Base-by-base conservation (phyloP, 1,139 yeast genomes). In the Lizanozyma gosingica region DNA sequence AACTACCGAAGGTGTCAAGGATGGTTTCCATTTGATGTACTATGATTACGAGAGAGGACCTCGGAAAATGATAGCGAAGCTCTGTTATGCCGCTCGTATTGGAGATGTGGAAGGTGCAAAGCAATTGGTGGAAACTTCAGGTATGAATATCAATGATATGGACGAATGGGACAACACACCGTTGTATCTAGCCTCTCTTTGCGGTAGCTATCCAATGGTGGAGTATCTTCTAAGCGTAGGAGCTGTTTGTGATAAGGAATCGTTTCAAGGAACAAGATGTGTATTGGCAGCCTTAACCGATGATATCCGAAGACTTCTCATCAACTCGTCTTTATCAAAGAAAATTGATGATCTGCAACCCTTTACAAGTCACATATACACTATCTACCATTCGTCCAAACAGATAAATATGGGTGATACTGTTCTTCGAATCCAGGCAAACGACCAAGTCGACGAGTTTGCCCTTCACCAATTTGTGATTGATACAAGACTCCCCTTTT, bases 121-220 rank as follows among this genome's bases (percentile, higher is more conserved):
- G 41, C 62, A 75, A 27, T 58, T 79, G 35, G 65, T 82, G 4
- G 54, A 59, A 9, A 65, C 80, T 0, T 70, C 76, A 3, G 76
- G 80, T 15, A 65, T 80, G 8, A 71, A 80, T 46, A 57, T 77
- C 43, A 84, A 84, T 54, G 75, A 66, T 41, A 76, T 78, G 33
- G 94, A 84, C 53, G 77, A 75, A 47, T 83, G 81, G 72, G 84
- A 84, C 54, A 79, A 82, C 54, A 73, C 88, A 2, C 94, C 94
- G 0, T 64, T 84, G 46, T 80, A 80, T 45, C 59, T 83, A 27
- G 85, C 88, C 8, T 77, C 86, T 22, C 54, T 84, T 11, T 83
- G 94, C 60, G 94, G 94, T 0, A 92, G 83, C 56, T 71, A 68
- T 45, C 62, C 63, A 1, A 69, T 83, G 6, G 94, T 84, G 14